Evolutionary conservation across 129 eudicot genomes (phyloP).

Genomic region (Erigeron canadensis): DNA sequence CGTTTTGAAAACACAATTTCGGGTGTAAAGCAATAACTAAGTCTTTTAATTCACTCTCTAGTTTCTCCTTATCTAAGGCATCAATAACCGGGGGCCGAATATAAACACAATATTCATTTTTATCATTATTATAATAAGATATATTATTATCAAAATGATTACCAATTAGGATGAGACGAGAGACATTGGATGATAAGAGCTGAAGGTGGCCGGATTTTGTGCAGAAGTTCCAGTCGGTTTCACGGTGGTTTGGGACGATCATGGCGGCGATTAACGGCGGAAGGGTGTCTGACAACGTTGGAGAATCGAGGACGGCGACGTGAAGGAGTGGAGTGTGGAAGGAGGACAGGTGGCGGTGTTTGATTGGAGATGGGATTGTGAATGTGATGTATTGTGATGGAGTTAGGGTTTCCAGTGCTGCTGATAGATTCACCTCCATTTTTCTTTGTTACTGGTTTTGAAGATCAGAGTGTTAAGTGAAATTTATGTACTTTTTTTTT

Average conservation of each 20-base stretch:
- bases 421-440: conserved; percentile 44
- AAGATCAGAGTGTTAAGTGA: no score
- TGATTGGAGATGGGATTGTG: conserved; percentile 55
- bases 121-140: conserved; percentile 20
- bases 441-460: not conserved
- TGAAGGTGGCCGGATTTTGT: conserved; percentile 78
- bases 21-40: conserved; percentile 67
- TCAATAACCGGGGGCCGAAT: conserved; percentile 21
- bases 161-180: conserved; percentile 77
- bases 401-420: conserved; percentile 46
- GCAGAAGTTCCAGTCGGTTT: conserved; percentile 82
- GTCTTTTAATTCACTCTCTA: conserved; percentile 33
- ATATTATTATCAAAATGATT: not conserved
- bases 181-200: conserved; percentile 52
- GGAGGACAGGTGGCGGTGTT: conserved; percentile 14
- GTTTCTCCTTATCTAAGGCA: conserved; percentile 2
- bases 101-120: conserved; percentile 25
- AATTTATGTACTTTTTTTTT: no score
- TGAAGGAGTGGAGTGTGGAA: conserved; percentile 48
- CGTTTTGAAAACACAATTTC: conserved; percentile 34
- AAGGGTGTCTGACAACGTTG: conserved; percentile 19
- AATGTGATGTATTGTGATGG: conserved; percentile 79
- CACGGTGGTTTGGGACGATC: conserved; percentile 68
- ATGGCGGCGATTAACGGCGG: conserved; percentile 62
- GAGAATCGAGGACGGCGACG: conserved; percentile 82